Base-by-base conservation (phyloP, 2,329 filamentous ascomycete genomes). In the Clarireedia hainanense region DNA sequence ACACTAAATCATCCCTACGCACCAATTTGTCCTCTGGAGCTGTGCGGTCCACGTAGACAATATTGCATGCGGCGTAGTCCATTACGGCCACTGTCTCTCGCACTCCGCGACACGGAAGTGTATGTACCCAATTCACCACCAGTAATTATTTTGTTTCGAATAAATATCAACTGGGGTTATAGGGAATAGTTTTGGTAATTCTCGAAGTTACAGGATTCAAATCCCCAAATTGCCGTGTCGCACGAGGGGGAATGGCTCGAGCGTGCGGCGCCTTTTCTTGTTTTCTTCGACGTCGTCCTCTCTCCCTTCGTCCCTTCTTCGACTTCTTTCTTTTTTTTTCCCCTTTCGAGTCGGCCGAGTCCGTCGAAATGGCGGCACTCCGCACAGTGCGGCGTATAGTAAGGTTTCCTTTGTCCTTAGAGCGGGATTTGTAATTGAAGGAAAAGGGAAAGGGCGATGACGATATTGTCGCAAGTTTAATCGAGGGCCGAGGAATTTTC, bases 11-110 rank as follows among this genome's bases (percentile, higher is more conserved):
- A 23, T 65, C 65, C 55, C 65, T 67, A 54, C 62, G 68, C 55
- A 72, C 66, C 58, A 71, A 56, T 58, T 65, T 65, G 57, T 74
- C 71, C 57, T 69, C 66, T 50, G 61, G 63, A 34, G 70, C 70
- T 55, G 69, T 67, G 61, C 70, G 68, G 66, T 75, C 72, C 56
- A 74, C 70, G 65, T 74, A 75, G 50, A 75, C 67, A 52, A 75
- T 68, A 65, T 73, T 71, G 65, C 71, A 75, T 57, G 70, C 68
- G 56, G 69, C 68, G 65, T 72, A 70, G 65, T 75, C 71, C 72
- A 74, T 73, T 47, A 60, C 63, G 64, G 62, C 54, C 49, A 52
- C 48, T 34, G 10, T 56, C 61, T 64, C 47, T 62, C 56, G 60
- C 64, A 57, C 62, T 64, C 63, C 61, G 59, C 64, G 60, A 63